Conservation (phyloP, 768 basidiomycete species). For the Mycena amicta region DNA sequence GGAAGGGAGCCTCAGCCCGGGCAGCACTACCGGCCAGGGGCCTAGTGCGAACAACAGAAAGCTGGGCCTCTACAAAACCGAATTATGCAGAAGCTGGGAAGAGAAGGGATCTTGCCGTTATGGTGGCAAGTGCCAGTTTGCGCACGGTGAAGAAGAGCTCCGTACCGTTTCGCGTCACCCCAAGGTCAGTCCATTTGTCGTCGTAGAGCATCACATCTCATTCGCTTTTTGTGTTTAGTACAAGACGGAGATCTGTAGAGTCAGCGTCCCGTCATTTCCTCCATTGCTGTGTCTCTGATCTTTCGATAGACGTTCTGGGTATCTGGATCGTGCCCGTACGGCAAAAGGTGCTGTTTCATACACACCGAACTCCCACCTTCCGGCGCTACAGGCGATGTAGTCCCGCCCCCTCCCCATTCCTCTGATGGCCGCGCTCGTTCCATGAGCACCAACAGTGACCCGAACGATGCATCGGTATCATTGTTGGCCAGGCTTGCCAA, state of each 20-base stretch:
- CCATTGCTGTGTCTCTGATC: constrained; percentile 15
- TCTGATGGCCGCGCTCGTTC: constrained; percentile 66
- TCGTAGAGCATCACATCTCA: constrained; percentile 5
- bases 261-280: constrained; percentile 37
- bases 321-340: constrained; percentile 90
- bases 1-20: constrained; percentile 44
- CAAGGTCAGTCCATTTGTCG: constrained; percentile 58
- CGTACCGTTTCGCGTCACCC: constrained; percentile 85
- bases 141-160: constrained; percentile 88
- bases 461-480: constrained; percentile 71
- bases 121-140: constrained; percentile 89
- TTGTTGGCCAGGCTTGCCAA: constrained; percentile 77
- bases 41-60: constrained; percentile 93
- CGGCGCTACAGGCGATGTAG: constrained; percentile 57
- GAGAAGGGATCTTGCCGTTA: constrained; percentile 88
- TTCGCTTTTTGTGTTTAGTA: constrained; percentile 52
- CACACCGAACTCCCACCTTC: constrained; percentile 80
- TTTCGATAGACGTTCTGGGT: constrained; percentile 83
- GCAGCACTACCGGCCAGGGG: constrained; percentile 52
- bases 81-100: constrained; percentile 89
- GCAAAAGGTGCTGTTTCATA: constrained; percentile 92
- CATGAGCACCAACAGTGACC: constrained; percentile 75
- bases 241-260: constrained; percentile 93
- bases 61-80: constrained; percentile 88
- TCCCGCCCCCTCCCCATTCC: constrained; percentile 52